phyloP scores from a whole-genome alignment of 169 alveolate species.

The Plasmodium vivax region DNA sequence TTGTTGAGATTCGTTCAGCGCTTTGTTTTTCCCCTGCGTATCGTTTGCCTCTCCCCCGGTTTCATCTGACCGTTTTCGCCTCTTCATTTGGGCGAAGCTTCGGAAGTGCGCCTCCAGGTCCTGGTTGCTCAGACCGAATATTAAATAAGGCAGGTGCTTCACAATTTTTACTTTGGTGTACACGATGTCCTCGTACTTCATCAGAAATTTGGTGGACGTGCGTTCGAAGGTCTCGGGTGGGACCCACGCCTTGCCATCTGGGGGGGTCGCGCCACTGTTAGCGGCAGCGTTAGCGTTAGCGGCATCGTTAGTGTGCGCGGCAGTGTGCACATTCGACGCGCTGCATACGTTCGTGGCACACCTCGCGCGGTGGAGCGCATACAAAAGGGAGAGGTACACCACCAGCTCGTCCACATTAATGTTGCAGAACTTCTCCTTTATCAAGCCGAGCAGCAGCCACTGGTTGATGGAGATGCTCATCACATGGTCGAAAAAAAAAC shows the following conservation, averaged over 20 bases:
- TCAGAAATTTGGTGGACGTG: slow-evolving; percentile 83
- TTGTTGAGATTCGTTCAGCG: slow-evolving; percentile 80
- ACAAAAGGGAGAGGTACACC: slow-evolving; percentile 79
- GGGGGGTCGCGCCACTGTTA: not conserved
- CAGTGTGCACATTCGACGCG: too few species aligned
- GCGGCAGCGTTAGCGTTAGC: not conserved
- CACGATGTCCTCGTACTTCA: slow-evolving; percentile 81
- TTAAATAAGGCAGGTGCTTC: slow-evolving; percentile 83
- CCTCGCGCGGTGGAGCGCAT: slow-evolving; percentile 76
- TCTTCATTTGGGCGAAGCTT: slow-evolving; percentile 54
- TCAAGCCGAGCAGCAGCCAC: slow-evolving; percentile 82
- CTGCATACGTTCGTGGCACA: not conserved
- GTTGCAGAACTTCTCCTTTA: slow-evolving; percentile 82
- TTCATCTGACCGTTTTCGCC: not conserved
- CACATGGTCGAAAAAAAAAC: slow-evolving; percentile 77
- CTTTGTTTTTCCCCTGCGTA: slow-evolving; percentile 4
- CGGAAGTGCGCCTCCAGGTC: slow-evolving; percentile 78
- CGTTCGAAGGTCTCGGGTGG: slow-evolving; percentile 87
- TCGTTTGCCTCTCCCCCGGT: not conserved
- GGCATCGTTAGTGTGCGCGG: too few species aligned
- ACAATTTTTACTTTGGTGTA: slow-evolving; percentile 84
- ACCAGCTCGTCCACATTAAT: slow-evolving; percentile 82
- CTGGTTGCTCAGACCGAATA: slow-evolving; percentile 81
- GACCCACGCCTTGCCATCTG: slow-evolving; percentile 71
- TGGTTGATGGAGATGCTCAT: slow-evolving; percentile 78